A percentile compares a stretch with the other conserved stretches of the same genome.
Evolutionary conservation across 2,329 filamentous ascomycete genomes (phyloP).

Genomic region (Stachybotrys chlorohalonatus): DNA sequence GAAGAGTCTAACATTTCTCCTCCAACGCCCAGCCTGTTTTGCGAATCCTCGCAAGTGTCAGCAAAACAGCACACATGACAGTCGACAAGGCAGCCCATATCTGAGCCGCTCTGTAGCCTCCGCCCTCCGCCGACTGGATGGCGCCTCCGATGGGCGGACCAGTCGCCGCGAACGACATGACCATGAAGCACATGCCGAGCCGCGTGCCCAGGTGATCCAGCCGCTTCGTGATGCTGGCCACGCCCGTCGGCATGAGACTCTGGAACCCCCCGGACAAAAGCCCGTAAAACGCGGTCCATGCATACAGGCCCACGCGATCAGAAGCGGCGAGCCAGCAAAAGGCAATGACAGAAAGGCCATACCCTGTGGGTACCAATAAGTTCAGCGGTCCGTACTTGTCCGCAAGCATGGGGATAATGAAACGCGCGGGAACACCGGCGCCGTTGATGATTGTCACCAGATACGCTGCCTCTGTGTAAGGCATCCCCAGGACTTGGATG

Average conservation of each 20-base stretch:
- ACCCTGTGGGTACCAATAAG: conserved; percentile 39
- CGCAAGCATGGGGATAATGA: conserved; percentile 45
- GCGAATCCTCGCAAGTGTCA: background rate
- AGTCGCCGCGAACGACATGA: conserved; percentile 43
- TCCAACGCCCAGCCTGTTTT: background rate
- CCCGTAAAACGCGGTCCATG: conserved; percentile 56
- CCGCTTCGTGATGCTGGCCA: conserved; percentile 38
- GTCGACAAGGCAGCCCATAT: conserved; percentile 24
- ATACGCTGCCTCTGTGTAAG: background rate
- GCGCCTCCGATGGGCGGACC: conserved; percentile 46
- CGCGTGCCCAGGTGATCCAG: conserved; percentile 43
- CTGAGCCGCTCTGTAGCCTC: conserved; percentile 40
- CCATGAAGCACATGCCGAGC: conserved; percentile 52
- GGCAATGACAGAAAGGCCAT: conserved; percentile 35
- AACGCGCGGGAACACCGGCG: conserved; percentile 44
- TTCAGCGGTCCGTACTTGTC: conserved; percentile 48
- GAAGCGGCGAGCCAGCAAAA: conserved; percentile 45
- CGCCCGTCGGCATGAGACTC: conserved; percentile 51
- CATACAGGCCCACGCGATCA: conserved; percentile 30
- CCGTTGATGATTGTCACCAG: conserved; percentile 39
- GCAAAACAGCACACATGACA: background rate
- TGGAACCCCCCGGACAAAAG: conserved; percentile 56
- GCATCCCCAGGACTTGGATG: conserved; percentile 34
- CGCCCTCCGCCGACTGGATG: conserved; percentile 32
- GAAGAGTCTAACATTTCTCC: background rate